Conservation (phyloP, 495 filamentous ascomycete genomes). For the Friedmanniomyces endolithicus region DNA sequence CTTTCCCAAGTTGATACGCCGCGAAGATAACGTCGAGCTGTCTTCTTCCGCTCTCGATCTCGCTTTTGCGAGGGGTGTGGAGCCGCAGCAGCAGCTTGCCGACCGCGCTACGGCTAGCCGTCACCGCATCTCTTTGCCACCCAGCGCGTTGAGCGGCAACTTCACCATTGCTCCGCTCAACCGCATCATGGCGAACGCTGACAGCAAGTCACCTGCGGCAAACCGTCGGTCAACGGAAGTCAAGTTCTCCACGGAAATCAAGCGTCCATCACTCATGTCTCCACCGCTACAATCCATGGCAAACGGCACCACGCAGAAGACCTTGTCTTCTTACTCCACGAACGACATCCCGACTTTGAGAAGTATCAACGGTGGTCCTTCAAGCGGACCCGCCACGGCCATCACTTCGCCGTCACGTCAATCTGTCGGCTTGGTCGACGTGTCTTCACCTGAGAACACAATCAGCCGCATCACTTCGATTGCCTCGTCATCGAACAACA, state of each 20-base stretch:
- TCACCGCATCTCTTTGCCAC: constrained; percentile 42
- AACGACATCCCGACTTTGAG: constrained; percentile 84
- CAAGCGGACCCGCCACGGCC: constrained; percentile 23
- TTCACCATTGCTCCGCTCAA: constrained; percentile 19
- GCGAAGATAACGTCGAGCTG: constrained; percentile 53
- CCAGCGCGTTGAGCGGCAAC: constrained; percentile 16
- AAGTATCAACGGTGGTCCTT: constrained; percentile 37
- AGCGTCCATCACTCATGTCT: constrained; percentile 32
- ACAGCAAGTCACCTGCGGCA: constrained; percentile 32
- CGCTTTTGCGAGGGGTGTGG: constrained; percentile 57
- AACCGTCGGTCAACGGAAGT: constrained; percentile 45
- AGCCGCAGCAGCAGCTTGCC: constrained; percentile 36
- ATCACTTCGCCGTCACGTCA: constrained; percentile 41
- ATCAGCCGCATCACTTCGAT: constrained; percentile 7
- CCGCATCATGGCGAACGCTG: constrained; percentile 15
- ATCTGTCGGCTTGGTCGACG: constrained; percentile 52
- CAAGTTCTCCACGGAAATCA: constrained; percentile 30
- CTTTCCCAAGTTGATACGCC: constrained; percentile 70
- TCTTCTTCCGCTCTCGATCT: constrained; percentile 74
- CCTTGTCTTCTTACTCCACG: constrained; percentile 81
- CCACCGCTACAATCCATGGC: constrained; percentile 33
- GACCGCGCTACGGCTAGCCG: constrained; percentile 26
- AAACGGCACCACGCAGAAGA: constrained; percentile 37
- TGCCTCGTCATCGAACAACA: constrained; percentile 18
- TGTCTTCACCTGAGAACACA: constrained; percentile 45